phyloP scores from a whole-genome alignment of 768 basidiomycete species.

The Thelephora ganbajun region DNA sequence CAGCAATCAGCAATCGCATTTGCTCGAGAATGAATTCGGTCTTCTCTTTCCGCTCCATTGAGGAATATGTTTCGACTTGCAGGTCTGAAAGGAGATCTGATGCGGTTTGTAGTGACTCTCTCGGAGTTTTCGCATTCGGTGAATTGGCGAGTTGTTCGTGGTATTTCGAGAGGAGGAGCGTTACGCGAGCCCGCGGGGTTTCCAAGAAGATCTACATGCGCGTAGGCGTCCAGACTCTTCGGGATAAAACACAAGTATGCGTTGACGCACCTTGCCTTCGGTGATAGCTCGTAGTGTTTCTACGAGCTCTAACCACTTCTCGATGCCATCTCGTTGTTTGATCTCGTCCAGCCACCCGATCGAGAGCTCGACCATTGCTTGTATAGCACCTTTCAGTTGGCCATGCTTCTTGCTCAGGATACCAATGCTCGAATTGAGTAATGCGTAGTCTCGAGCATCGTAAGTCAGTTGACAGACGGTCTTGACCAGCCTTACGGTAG shows the following conservation, averaged over 20 bases:
- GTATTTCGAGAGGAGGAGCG: conserved; percentile 71
- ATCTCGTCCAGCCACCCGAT: conserved; percentile 76
- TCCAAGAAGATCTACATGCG: conserved; percentile 78
- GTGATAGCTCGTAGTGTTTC: conserved; percentile 85
- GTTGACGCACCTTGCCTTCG: conserved; percentile 76
- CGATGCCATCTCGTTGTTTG: conserved; percentile 48
- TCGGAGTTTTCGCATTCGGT: conserved; percentile 28
- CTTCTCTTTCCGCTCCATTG: conserved; percentile 96
- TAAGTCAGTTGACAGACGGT: conserved; percentile 61
- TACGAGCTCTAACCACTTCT: conserved; percentile 76
- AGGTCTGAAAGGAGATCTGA: conserved; percentile 89
- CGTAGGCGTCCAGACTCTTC: no score
- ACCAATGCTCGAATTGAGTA: conserved; percentile 56
- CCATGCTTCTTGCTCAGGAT: conserved; percentile 91
- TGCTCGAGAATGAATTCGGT: conserved; percentile 97
- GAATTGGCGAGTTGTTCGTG: conserved; percentile 58
- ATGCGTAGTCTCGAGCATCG: conserved; percentile 50
- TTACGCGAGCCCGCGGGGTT: conserved; percentile 90
- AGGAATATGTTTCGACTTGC: conserved; percentile 97
- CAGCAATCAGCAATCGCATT: conserved; percentile 77
- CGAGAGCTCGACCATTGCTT: conserved; percentile 80
- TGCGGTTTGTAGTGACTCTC: conserved; percentile 70
- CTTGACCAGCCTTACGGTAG: conserved; percentile 80
- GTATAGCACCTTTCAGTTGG: conserved; percentile 81
- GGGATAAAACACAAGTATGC: neutral